Evolutionary conservation across 768 basidiomycete genomes (phyloP).

Genomic region (Phaeotremella skinneri): DNA sequence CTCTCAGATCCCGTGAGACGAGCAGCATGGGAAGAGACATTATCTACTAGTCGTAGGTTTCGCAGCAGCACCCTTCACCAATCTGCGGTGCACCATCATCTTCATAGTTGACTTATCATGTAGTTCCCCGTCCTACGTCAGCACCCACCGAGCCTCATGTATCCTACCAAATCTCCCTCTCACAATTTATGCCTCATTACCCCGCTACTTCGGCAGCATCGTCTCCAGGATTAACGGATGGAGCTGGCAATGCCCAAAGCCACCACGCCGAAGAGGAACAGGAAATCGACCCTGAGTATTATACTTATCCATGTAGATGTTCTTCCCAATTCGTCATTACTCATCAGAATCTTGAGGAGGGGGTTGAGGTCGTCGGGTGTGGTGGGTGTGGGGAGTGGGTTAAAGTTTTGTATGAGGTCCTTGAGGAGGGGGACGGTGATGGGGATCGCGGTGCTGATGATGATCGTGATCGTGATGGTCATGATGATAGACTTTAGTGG

Average conservation of each 20-base stretch:
- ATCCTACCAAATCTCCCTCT: conserved; percentile 20
- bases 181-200: conserved; percentile 29
- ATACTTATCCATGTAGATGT: conserved; percentile 53
- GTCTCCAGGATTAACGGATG: background rate
- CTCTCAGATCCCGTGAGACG: conserved; percentile 25
- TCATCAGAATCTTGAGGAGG: conserved; percentile 49
- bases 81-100: too few species aligned
- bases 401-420: conserved; percentile 52
- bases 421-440: conserved; percentile 37
- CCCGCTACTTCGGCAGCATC: background rate
- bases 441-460: too few species aligned
- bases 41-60: background rate
- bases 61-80: too few species aligned
- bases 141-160: conserved; percentile 17
- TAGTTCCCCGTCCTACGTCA: background rate
- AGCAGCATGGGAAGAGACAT: conserved; percentile 20
- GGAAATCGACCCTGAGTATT: conserved; percentile 41
- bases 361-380: conserved; percentile 52
- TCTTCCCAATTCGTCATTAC: conserved; percentile 46
- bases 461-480: too few species aligned
- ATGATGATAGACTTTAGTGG: too few species aligned
- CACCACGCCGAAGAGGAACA: conserved; percentile 11
- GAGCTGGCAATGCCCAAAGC: background rate
- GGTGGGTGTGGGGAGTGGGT: conserved; percentile 53
- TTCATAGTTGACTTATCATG: too few species aligned